These are phyloP conservation scores for Aplosporella prunicola DNA, from an alignment of 2,329 filamentous ascomycete species.

Conservation along the genomic window DNA sequence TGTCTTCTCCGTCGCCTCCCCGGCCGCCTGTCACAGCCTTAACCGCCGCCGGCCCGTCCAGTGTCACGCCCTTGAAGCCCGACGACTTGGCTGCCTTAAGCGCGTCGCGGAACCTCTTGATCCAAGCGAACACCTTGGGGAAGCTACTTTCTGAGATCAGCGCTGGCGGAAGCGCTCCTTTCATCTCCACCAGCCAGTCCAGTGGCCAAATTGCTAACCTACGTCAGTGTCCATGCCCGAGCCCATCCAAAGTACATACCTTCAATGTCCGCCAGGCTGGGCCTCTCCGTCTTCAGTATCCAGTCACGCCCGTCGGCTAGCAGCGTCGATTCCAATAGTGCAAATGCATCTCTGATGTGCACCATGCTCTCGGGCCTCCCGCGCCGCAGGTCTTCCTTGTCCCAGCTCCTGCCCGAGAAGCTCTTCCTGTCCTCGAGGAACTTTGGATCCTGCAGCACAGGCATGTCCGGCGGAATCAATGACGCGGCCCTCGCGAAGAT, in stretches of 20 bases:
- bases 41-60: conserved; percentile 48
- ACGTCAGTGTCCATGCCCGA: not conserved
- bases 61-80: conserved; percentile 31
- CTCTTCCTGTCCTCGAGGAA: conserved; percentile 51
- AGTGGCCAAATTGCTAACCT: conserved; percentile 51
- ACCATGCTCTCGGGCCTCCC: conserved; percentile 48
- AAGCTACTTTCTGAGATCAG: conserved; percentile 44
- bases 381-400: conserved; percentile 27
- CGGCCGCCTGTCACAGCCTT: conserved; percentile 36
- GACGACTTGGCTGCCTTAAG: conserved; percentile 35
- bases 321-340: conserved; percentile 51
- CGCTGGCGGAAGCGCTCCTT: conserved; percentile 45
- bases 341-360: conserved; percentile 46
- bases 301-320: conserved; percentile 58
- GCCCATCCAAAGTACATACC: conserved; percentile 24
- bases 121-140: conserved; percentile 55
- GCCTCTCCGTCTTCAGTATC: conserved; percentile 46
- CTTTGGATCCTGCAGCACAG: conserved; percentile 45
- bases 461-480: conserved; percentile 46
- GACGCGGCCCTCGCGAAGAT: conserved; percentile 45
- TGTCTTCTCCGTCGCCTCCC: conserved; percentile 39
- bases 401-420: conserved; percentile 36
- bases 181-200: conserved; percentile 53
- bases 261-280: conserved; percentile 59
- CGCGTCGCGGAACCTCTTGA: conserved; percentile 48